Evolutionary conservation across 2,329 filamentous ascomycete species (phyloP).

Genomic region (Diaporthe australafricana): DNA sequence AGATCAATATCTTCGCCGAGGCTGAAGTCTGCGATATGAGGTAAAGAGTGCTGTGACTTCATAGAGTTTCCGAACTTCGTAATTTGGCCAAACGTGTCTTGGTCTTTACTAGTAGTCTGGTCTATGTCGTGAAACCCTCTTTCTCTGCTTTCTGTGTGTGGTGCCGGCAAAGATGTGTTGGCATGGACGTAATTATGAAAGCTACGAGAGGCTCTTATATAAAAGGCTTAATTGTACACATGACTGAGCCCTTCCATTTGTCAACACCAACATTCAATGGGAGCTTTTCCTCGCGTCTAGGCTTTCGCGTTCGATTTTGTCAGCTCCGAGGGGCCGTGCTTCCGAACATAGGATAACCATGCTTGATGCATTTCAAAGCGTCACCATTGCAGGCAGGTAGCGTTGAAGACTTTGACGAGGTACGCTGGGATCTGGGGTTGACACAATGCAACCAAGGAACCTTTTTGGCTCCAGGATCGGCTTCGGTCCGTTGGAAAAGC

Average conservation of each 20-base stretch:
- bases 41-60: neutral
- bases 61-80: neutral
- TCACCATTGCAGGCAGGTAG: neutral
- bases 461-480: neutral
- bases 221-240: neutral
- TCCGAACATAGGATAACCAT: neutral
- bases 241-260: neutral
- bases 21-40: slow-evolving; percentile 25
- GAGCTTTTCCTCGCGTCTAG: neutral
- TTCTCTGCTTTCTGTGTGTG: neutral
- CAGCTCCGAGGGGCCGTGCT: neutral
- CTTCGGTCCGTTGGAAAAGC: neutral
- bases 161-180: neutral
- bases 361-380: neutral
- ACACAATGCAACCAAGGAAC: neutral
- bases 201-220: neutral
- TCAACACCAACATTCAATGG: neutral
- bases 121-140: too few species aligned
- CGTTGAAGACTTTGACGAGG: neutral
- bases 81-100: neutral
- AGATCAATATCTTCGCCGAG: slow-evolving; percentile 41
- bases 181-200: too few species aligned
- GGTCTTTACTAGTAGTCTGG: neutral
- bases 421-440: neutral
- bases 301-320: neutral